These are phyloP conservation scores for Vanrija pseudolonga DNA, from an alignment of 1,284 basidiomycete species.

Conservation along the genomic window DNA sequence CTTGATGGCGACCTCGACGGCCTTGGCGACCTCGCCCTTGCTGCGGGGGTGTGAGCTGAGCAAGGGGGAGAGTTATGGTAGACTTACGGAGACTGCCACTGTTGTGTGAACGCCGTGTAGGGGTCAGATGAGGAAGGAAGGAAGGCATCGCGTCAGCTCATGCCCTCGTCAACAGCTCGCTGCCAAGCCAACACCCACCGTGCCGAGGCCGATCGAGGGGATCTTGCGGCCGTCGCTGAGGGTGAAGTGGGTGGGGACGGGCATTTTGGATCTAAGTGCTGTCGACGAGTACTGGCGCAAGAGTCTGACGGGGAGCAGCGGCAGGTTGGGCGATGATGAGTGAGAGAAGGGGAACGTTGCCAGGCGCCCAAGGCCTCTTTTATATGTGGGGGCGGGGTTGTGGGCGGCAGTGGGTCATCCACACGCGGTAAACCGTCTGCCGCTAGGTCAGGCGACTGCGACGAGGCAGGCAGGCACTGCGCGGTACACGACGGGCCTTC, in stretches of 20 bases:
- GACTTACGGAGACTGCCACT: slow-evolving; percentile 46
- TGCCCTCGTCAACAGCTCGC: not conserved
- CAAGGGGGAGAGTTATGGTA: not conserved
- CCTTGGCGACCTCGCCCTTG: slow-evolving; percentile 49
- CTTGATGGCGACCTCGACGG: slow-evolving; percentile 47
- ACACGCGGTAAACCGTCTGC: too few relatives aligned
- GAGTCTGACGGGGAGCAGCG: slow-evolving; percentile 7
- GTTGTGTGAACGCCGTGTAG: slow-evolving; percentile 13
- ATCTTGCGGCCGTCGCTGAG: slow-evolving; percentile 47
- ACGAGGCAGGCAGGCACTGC: too few relatives aligned
- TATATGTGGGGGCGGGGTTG: too few relatives aligned
- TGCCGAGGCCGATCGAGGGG: slow-evolving; percentile 52
- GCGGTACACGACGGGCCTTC: too few relatives aligned
- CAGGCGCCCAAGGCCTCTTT: too few relatives aligned
- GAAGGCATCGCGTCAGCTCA: not conserved
- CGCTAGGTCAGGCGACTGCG: too few relatives aligned
- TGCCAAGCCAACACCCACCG: slow-evolving; percentile 47
- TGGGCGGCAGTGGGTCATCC: too few relatives aligned
- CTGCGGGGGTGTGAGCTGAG: slow-evolving; percentile 9
- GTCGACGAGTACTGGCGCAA: not conserved
- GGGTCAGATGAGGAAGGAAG: not conserved
- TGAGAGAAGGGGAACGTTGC: not conserved
- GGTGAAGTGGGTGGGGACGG: slow-evolving; percentile 35
- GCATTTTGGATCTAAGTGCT: slow-evolving; percentile 18
- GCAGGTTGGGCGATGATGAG: not conserved